These are phyloP conservation scores for Lachnellula hyalina DNA, from an alignment of 2,329 filamentous ascomycete genomes.

Conservation along the genomic window DNA sequence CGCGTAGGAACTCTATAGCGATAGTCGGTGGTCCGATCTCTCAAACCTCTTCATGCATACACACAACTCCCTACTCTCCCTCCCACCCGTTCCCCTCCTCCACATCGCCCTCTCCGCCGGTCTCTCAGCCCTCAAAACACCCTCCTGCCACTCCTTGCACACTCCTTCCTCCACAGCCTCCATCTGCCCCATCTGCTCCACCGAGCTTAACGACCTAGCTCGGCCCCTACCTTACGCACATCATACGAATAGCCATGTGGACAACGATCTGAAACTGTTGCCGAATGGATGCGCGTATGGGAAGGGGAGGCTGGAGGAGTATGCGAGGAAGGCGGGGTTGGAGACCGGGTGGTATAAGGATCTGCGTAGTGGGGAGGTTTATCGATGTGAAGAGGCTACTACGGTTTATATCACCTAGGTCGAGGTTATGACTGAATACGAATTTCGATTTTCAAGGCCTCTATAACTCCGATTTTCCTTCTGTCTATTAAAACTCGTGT, in stretches of 20 bases:
- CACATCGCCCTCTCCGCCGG: constrained; percentile 89
- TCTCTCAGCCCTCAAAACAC: constrained; percentile 91
- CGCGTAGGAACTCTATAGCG: constrained; percentile 63
- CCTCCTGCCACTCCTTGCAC: constrained; percentile 69
- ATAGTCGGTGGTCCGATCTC: background rate
- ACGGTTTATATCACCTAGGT: constrained; percentile 84
- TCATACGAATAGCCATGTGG: constrained; percentile 89
- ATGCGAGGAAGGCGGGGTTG: constrained; percentile 75
- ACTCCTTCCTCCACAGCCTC: constrained; percentile 44
- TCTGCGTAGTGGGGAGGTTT: constrained; percentile 68
- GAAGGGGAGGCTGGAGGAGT: constrained; percentile 63
- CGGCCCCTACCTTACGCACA: constrained; percentile 87
- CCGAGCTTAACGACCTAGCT: constrained; percentile 88
- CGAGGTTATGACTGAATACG: background rate
- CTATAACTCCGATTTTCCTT: no score
- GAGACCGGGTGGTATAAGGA: constrained; percentile 66
- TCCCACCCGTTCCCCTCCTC: constrained; percentile 77
- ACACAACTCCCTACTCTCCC: constrained; percentile 77
- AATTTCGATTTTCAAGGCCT: no score
- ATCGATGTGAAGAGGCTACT: constrained; percentile 56
- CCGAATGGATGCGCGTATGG: constrained; percentile 88
- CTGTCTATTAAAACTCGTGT: no score
- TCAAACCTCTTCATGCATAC: constrained; percentile 67
- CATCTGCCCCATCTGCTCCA: constrained; percentile 93
- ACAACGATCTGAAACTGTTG: constrained; percentile 77